phyloP scores from a whole-genome alignment of 495 filamentous ascomycete species.

The Pseudotulostoma volvatum region DNA sequence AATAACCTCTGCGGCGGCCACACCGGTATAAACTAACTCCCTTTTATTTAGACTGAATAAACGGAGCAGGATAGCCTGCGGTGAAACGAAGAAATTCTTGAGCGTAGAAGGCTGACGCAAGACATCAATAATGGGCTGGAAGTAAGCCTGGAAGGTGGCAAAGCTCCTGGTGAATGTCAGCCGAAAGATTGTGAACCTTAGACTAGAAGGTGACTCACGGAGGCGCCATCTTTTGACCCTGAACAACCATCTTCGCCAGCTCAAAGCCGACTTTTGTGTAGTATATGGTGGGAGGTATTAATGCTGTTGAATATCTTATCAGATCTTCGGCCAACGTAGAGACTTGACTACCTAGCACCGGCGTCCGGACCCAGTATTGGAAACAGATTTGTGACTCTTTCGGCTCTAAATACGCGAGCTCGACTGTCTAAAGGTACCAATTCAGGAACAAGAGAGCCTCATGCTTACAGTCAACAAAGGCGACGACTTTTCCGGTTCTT shows the following conservation, averaged over 20 bases:
- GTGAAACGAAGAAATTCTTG: constrained; percentile 26
- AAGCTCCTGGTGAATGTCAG: constrained; percentile 39
- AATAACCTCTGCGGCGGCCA: constrained; percentile 70
- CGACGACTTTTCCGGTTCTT: constrained; percentile 62
- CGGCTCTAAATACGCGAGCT: too few relatives aligned
- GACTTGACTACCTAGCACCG: too few relatives aligned
- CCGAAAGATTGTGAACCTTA: too few relatives aligned
- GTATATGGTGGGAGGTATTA: constrained; percentile 75
- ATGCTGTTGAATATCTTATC: constrained; percentile 40
- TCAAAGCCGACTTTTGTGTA: constrained; percentile 81
- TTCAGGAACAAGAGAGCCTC: too few relatives aligned
- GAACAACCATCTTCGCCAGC: constrained; percentile 72
- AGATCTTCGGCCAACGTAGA: too few relatives aligned
- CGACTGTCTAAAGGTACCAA: too few relatives aligned
- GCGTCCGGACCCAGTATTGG: too few relatives aligned
- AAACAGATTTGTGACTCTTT: too few relatives aligned
- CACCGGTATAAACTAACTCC: constrained; percentile 52
- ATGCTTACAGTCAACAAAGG: constrained; percentile 71
- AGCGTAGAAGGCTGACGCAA: constrained; percentile 47
- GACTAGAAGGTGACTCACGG: too few relatives aligned
- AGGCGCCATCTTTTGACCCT: constrained; percentile 77
- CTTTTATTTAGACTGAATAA: constrained; percentile 51
- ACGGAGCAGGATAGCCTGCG: constrained; percentile 39
- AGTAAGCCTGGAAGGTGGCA: constrained; percentile 74
- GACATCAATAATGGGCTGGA: constrained; percentile 52